Base-by-base conservation (phyloP, 257 asterid species). In the Forsythia viridissima region DNA sequence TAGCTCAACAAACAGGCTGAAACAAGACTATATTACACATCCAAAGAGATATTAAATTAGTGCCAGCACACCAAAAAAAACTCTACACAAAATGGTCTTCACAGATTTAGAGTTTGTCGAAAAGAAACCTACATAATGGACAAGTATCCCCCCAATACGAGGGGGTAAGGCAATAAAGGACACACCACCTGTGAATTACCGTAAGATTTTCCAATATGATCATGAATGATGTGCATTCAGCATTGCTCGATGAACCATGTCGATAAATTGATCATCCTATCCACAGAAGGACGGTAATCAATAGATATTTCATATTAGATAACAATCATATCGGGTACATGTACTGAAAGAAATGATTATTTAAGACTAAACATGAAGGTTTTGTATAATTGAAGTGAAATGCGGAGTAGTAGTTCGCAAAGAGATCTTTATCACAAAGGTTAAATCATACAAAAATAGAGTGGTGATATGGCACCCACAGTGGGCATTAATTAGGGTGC, bases 261-360 rank as follows among this genome's bases (percentile, higher is more conserved):
- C 98, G 40, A 94, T 86, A 83, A 94, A 94, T 83, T 90, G 97
- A 80, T 91, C 82, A 71, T 94, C 98, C 99, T 94, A 71, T 71
- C 3, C 39, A 46, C 55, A 73, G 73, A 85, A 41, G 71, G 52
- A 76, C 15, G 70, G 70, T 30, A 48, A 38, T 13, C 73, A 70
- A 44, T 42, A 70, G 15, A 30, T 30, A 30, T 30, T 30, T 30
- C 34, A 30, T 30, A 30, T 30, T 30, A 30, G 34, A 40, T 36
- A 72, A 70, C 44, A 9, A 73, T 59, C 42, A 67, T 30, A 66
- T 63, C 48, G 20, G 59, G 59, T 48, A 48, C 72, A 76, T 21
- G 37, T 1, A 46, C 21, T 1, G 18, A 38, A 52, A 4, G 3
- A 6, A 9, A 68, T 39, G 77, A 30, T 34, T 36, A 65, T 7